Conservation (phyloP, 345 rosid species). For the Eucalyptus tenuipes region DNA sequence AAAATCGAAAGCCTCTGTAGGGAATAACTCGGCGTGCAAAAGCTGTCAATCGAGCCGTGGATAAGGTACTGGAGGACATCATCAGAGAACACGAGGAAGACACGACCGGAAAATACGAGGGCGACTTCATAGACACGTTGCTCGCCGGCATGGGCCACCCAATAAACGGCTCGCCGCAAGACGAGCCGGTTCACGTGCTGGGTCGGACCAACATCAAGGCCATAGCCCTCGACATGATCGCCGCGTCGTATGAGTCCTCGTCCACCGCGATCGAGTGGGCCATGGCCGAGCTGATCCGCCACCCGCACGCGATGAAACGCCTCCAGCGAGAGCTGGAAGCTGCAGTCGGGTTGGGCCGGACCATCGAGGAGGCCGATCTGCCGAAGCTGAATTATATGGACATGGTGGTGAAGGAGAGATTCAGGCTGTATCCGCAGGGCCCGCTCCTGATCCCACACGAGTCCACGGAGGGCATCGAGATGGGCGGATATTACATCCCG, state of each 20-base stretch:
- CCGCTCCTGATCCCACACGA: background rate
- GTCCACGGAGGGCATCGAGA: background rate
- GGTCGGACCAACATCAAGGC: conserved; percentile 9
- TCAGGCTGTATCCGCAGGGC: background rate
- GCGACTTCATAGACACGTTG: background rate
- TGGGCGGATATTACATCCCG: background rate
- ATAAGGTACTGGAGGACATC: background rate
- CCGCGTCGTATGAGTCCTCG: conserved; percentile 1
- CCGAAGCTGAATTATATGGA: background rate
- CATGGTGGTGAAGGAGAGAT: conserved; percentile 8
- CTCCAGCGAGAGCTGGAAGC: conserved; percentile 9
- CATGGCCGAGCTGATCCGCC: conserved; percentile 4
- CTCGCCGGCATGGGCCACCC: background rate
- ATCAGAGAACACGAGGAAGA: background rate
- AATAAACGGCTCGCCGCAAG: background rate
- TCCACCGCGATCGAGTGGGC: conserved; percentile 9
- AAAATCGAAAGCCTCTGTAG: background rate
- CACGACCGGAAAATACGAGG: background rate
- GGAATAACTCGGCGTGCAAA: background rate
- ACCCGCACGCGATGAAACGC: background rate
- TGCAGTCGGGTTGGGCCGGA: conserved; percentile 1
- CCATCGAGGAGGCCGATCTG: conserved; percentile 1
- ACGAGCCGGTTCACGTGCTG: background rate
- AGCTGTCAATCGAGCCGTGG: background rate
- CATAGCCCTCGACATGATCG: conserved; percentile 13